These are phyloP conservation scores for Amanita pallidorosea DNA, from an alignment of 768 basidiomycete genomes.

Conservation along the genomic window DNA sequence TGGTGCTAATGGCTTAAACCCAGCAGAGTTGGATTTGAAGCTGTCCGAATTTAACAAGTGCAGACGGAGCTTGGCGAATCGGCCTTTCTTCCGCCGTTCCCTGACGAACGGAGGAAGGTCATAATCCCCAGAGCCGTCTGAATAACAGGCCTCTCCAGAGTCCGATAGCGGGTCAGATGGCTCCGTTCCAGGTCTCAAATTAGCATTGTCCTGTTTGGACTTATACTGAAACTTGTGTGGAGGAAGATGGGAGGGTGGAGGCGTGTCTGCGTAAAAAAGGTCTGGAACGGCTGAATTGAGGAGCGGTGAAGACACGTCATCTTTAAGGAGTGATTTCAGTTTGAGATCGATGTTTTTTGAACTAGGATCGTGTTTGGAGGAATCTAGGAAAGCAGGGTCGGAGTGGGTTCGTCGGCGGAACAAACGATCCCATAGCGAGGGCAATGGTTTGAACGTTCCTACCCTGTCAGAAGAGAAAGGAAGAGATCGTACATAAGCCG, in stretches of 20 bases:
- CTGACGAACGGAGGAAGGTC: not conserved
- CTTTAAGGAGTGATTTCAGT: not conserved
- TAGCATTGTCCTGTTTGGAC: not conserved
- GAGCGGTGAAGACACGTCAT: not conserved
- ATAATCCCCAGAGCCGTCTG: not conserved
- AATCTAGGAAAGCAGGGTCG: not conserved
- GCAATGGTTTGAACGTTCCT: too few species aligned
- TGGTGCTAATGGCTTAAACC: not conserved
- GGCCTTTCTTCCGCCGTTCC: not conserved
- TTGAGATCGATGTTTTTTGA: not conserved
- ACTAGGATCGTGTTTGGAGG: not conserved
- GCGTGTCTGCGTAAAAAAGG: constrained; percentile 1
- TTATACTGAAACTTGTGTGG: not conserved
- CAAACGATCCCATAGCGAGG: too few species aligned
- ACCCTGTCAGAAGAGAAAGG: constrained; percentile 40
- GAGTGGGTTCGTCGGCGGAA: constrained; percentile 15
- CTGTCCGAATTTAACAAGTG: not conserved
- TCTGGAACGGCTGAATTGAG: not conserved
- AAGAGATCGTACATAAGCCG: constrained; percentile 38
- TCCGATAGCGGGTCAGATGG: not conserved
- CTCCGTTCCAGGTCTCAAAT: not conserved
- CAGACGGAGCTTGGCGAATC: not conserved
- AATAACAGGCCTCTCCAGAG: not conserved
- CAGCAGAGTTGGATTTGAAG: not conserved
- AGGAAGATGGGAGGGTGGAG: not conserved